Evolutionary conservation across 139 green algal species (phyloP), one percentile per base, ranked within the genome.

Genomic region (Asterochloris erici): DNA sequence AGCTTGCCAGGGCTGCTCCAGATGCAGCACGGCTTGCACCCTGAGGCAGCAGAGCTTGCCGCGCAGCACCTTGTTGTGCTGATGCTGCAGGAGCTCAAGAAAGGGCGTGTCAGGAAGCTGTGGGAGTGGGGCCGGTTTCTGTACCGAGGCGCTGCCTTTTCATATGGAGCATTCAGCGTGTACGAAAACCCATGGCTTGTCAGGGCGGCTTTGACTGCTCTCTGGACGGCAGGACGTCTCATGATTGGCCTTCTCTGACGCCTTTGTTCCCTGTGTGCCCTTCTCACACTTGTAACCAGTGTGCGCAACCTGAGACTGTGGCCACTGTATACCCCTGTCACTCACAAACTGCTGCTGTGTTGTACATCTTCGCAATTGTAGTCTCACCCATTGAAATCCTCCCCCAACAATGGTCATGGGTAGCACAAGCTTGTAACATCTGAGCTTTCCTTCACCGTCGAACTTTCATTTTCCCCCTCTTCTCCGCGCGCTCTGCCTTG

Each of bases 121-220:
- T 84, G 84, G 81, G 83, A 86, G 68, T 92, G 85, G 88, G 90
- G 90, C 12, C 63, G 81, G 12, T 83, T 54, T 26, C 26, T 91
- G 19, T 92, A 91, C 74, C 79, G 86, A 28, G 73, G 71, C 26
- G 84, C 77, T 12, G 86, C 88, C 13, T 79, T 93, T 23, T 80
- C 63, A 23, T 91, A 87, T 71, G 86, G 86, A 19, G 89, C 86
- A 21, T 91, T 93, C 79, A 74, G 75, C 23, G 83, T 86, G 23
- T 93, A 88, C 73, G 84, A 86, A n/a, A 92, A 93, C 81, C 90
- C 90, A 27, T 92, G 88, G 88, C 76, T 92, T 24, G 90, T 89
- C 19, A 73, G 87, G 23, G 90, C 90, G 0, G 61, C 92, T 54
- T 78, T 92, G 77, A 81, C 84, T 14, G 87, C 87, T 15, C 73